These are phyloP conservation scores for Curvularia hawaiiensis DNA, from an alignment of 2,329 filamentous ascomycete species.

Conservation along the genomic window DNA sequence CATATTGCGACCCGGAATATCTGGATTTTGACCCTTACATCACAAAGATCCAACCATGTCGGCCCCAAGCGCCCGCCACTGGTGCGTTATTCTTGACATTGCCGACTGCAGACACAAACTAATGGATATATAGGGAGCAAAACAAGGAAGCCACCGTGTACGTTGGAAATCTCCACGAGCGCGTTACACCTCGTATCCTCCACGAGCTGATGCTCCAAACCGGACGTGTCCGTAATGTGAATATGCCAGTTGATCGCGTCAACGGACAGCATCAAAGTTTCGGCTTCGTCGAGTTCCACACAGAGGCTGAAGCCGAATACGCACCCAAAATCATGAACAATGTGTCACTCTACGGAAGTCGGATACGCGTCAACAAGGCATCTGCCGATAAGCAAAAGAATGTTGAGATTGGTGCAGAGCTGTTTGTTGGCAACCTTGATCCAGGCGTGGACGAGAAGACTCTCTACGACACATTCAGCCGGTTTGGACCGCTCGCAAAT, in stretches of 20 bases:
- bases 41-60: slow-evolving; percentile 55
- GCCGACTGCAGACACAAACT: slow-evolving; percentile 13
- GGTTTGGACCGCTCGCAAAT: slow-evolving; percentile 84
- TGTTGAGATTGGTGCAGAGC: slow-evolving; percentile 91
- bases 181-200: slow-evolving; percentile 84
- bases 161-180: slow-evolving; percentile 97
- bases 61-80: slow-evolving; percentile 70
- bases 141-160: slow-evolving; percentile 99
- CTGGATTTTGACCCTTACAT: background rate
- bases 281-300: slow-evolving; percentile 98
- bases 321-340: slow-evolving; percentile 96
- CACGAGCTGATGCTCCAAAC: slow-evolving; percentile 99
- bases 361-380: slow-evolving; percentile 94
- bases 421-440: slow-evolving; percentile 96
- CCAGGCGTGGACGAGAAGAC: slow-evolving; percentile 94
- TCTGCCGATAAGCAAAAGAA: slow-evolving; percentile 93
- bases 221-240: slow-evolving; percentile 96
- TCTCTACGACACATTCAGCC: slow-evolving; percentile 91
- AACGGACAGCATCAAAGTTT: slow-evolving; percentile 97
- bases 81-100: slow-evolving; percentile 56
- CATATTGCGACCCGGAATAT: slow-evolving; percentile 3
- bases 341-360: slow-evolving; percentile 89
- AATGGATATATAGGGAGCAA: slow-evolving; percentile 63
- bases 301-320: slow-evolving; percentile 94
- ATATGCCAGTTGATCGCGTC: slow-evolving; percentile 97